Percentiles rank a stretch among this genome's conserved stretches.
phyloP scores from a whole-genome alignment of 75 land plant species.

The Azolla pinnata region DNA sequence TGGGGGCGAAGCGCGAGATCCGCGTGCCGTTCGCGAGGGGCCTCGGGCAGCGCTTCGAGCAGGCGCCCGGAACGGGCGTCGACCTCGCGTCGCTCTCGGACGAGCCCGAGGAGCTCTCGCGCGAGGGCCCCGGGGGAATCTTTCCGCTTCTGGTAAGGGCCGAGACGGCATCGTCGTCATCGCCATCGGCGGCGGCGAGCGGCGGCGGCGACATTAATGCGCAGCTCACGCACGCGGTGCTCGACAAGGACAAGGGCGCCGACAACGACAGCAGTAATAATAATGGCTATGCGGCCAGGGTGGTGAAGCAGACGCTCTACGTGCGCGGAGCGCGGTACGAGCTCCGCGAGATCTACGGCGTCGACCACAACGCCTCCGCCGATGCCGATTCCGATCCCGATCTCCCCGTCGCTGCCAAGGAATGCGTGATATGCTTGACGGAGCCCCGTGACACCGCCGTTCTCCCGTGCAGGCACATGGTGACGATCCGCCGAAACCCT shows the following conservation, averaged over 20 bases:
- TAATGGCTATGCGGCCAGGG: constrained; percentile 50
- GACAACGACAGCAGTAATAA: too few relatives aligned
- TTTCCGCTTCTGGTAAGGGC: constrained; percentile 76
- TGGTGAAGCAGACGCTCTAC: constrained; percentile 82
- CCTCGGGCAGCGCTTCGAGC: constrained; percentile 73
- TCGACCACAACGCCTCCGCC: constrained; percentile 62
- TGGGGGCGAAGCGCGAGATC: constrained; percentile 38
- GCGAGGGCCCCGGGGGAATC: constrained; percentile 42
- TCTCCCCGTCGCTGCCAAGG: constrained; percentile 82
- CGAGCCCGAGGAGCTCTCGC: constrained; percentile 44
- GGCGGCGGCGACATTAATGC: constrained; percentile 36
- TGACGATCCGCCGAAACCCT: too few relatives aligned
- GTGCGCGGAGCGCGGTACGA: constrained; percentile 67
- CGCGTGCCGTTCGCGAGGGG: constrained; percentile 63
- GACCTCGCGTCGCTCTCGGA: constrained; percentile 57
- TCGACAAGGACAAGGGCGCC: too few relatives aligned
- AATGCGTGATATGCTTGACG: constrained; percentile 88
- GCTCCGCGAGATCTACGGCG: constrained; percentile 90
- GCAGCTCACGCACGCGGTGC: constrained; percentile 87
- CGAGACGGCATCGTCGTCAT: constrained; percentile 37
- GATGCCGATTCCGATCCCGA: constrained; percentile 50
- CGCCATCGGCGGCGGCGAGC: constrained; percentile 7
- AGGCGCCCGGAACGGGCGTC: constrained; percentile 84
- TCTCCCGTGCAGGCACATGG: constrained; percentile 96
- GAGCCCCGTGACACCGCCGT: constrained; percentile 89